Evolutionary conservation across 257 asterid genomes (phyloP).

Genomic region (Solanum okadae): DNA sequence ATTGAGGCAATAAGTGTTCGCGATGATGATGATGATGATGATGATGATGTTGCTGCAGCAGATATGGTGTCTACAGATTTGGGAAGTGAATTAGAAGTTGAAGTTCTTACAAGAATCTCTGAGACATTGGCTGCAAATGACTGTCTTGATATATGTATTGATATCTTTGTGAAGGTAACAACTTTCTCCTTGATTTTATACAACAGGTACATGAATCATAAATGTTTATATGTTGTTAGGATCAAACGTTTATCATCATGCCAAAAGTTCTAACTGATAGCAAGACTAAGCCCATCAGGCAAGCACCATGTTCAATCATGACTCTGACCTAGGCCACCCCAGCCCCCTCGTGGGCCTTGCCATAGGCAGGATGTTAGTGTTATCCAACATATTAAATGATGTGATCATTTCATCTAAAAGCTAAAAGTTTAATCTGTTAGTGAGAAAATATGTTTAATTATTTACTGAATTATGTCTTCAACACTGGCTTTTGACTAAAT

Average conservation of each 20-base stretch:
- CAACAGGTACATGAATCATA: not conserved
- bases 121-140: slow-evolving; percentile 54
- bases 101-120: slow-evolving; percentile 48
- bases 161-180: slow-evolving; percentile 64
- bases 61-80: slow-evolving; percentile 15
- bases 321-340: not conserved
- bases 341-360: not conserved
- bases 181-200: not conserved
- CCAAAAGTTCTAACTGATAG: not conserved
- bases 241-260: not conserved
- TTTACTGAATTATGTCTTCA: not conserved
- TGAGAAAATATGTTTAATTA: not conserved
- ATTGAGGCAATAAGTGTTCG: not conserved
- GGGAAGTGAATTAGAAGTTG: slow-evolving; percentile 51
- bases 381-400: not conserved
- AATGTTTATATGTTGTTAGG: not conserved
- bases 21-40: not conserved
- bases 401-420: not conserved
- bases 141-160: slow-evolving; percentile 76
- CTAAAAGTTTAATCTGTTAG: not conserved
- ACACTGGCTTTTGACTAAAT: not conserved
- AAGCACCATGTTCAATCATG: not conserved
- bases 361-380: not conserved
- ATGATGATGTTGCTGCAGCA: not conserved
- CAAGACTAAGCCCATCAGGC: not conserved